phyloP scores from a whole-genome alignment of 345 rosid species.

The Eucalyptus victrix region DNA sequence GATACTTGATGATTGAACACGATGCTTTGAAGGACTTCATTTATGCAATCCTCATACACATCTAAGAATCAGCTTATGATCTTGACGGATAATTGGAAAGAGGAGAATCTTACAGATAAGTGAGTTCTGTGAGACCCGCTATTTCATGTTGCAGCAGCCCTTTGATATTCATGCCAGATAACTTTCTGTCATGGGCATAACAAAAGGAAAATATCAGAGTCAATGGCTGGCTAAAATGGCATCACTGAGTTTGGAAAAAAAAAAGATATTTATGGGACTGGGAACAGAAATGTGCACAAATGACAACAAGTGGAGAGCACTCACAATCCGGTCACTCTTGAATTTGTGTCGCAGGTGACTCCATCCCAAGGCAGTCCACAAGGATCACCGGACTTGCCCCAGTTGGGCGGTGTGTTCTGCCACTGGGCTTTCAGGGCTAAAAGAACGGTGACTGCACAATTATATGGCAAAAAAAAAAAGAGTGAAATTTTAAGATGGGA shows the following conservation, averaged over 20 bases:
- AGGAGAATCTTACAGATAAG: conserved; percentile 60
- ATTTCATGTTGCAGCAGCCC: conserved; percentile 84
- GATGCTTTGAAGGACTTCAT: neutral
- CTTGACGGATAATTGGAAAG: neutral
- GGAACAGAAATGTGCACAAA: neutral
- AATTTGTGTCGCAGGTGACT: conserved; percentile 40
- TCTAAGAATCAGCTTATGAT: neutral
- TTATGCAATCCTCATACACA: neutral
- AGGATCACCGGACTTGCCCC: conserved; percentile 66
- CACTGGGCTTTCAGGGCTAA: conserved; percentile 69
- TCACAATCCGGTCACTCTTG: conserved; percentile 77
- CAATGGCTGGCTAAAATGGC: neutral
- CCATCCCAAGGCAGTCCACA: conserved; percentile 92
- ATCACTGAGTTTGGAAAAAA: neutral
- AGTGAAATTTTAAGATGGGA: neutral
- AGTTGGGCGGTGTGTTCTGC: conserved; percentile 67
- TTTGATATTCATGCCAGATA: conserved; percentile 69
- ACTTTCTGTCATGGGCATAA: conserved; percentile 25
- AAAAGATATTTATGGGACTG: neutral
- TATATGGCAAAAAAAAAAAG: neutral
- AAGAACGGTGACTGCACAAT: conserved; percentile 48
- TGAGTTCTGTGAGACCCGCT: conserved; percentile 64
- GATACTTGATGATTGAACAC: neutral
- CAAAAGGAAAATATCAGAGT: neutral
- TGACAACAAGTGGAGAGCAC: neutral